phyloP scores from a whole-genome alignment of 768 basidiomycete genomes.

The Paxillus ammoniavirescens region DNA sequence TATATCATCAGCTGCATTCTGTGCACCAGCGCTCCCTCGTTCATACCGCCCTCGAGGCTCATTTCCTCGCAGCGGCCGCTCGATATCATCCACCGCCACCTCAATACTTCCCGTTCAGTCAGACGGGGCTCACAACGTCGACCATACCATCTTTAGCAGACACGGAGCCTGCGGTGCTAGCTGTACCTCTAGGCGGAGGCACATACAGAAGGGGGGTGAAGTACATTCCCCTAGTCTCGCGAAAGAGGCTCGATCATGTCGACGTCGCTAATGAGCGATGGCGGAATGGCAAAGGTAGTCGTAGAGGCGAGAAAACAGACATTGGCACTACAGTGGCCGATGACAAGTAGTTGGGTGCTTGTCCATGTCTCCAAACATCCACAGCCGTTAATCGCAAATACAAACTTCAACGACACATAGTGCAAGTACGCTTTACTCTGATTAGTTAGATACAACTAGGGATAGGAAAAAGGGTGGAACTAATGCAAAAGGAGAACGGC shows the following conservation, averaged over 20 bases:
- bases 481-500: constrained; percentile 15
- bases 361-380: background rate
- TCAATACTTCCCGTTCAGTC: constrained; percentile 36
- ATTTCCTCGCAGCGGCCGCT: constrained; percentile 61
- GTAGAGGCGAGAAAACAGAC: constrained; percentile 38
- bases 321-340: background rate
- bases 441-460: constrained; percentile 10
- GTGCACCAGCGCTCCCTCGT: constrained; percentile 62
- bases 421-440: constrained; percentile 9
- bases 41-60: constrained; percentile 57
- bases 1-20: constrained; percentile 53
- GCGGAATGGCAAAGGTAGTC: constrained; percentile 62
- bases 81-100: constrained; percentile 46
- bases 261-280: constrained; percentile 79
- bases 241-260: constrained; percentile 68
- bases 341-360: constrained; percentile 5
- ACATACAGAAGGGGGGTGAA: constrained; percentile 55
- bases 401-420: no score
- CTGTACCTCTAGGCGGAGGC: constrained; percentile 73
- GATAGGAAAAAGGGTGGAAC: constrained; percentile 8
- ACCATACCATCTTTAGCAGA: constrained; percentile 15
- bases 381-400: no score
- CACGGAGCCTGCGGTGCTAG: constrained; percentile 32
- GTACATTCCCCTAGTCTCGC: constrained; percentile 65
- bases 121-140: constrained; percentile 18